Evolutionary conservation across 805 yeast species (phyloP).

Genomic region (Teunomyces gatunensis): DNA sequence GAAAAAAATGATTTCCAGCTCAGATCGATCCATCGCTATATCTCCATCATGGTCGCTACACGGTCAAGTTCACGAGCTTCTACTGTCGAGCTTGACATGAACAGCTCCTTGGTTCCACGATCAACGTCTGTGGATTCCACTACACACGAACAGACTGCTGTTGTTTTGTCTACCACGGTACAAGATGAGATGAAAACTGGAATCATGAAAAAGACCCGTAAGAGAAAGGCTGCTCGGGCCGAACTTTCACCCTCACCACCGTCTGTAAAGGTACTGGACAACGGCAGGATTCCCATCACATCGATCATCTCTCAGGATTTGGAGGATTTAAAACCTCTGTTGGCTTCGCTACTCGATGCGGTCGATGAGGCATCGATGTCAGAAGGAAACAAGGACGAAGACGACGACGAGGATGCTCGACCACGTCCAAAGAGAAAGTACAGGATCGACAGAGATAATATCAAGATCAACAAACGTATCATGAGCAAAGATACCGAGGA

Average conservation of each 20-base stretch:
- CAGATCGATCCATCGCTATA: background rate
- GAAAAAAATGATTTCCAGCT: background rate
- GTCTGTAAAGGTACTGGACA: background rate
- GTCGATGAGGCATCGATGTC: constrained; percentile 1
- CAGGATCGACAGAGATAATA: constrained; percentile 10
- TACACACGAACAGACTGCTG: background rate
- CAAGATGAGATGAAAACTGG: background rate
- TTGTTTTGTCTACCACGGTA: background rate
- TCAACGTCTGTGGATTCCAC: background rate
- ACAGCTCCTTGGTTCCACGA: background rate
- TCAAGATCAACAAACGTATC: constrained; percentile 14
- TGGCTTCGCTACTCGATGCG: background rate
- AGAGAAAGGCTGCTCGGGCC: background rate
- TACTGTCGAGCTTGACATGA: background rate
- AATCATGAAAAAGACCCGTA: background rate
- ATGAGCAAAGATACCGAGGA: constrained; percentile 15
- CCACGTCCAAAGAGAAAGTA: constrained; percentile 9
- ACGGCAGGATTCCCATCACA: constrained; percentile 3
- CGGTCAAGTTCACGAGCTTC: constrained; percentile 2
- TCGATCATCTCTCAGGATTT: constrained; percentile 5
- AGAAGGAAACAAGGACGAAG: background rate
- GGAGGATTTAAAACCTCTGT: background rate
- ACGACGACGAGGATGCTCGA: background rate
- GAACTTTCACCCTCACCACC: background rate
- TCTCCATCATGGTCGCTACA: background rate